These are phyloP conservation scores for Diaporthe caulivora DNA, from an alignment of 2,329 filamentous ascomycete genomes.

Conservation along the genomic window DNA sequence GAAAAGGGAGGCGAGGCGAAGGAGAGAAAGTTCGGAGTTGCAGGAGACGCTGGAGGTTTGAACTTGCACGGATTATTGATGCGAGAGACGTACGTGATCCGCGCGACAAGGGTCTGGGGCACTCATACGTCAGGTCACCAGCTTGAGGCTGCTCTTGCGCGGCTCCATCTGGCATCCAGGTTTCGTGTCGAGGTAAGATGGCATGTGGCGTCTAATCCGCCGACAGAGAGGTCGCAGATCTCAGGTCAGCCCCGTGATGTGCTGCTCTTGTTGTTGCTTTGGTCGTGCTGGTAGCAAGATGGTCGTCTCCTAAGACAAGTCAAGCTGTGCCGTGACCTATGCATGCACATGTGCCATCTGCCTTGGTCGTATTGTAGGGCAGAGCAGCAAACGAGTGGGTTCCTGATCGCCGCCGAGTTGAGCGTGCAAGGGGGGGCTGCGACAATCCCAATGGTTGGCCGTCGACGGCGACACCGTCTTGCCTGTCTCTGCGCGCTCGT, in stretches of 20 bases:
- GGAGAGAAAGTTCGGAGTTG: slow-evolving; percentile 19
- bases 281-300: slow-evolving; percentile 24
- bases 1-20: slow-evolving; percentile 7
- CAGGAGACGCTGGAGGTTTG: slow-evolving; percentile 30
- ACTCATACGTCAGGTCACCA: slow-evolving; percentile 39
- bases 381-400: slow-evolving; percentile 29
- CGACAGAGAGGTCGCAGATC: slow-evolving; percentile 15
- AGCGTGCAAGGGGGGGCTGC: slow-evolving; percentile 25
- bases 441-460: slow-evolving; percentile 16
- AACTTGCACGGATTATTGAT: slow-evolving; percentile 35
- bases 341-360: slow-evolving; percentile 28
- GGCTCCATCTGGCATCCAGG: slow-evolving; percentile 38
- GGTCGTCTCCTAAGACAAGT: slow-evolving; percentile 22
- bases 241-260: slow-evolving; percentile 16
- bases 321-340: slow-evolving; percentile 29
- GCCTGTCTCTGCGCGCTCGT: slow-evolving; percentile 8
- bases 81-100: slow-evolving; percentile 36
- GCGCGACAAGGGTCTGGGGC: slow-evolving; percentile 33
- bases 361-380: slow-evolving; percentile 22
- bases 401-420: slow-evolving; percentile 18
- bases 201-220: slow-evolving; percentile 29
- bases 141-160: slow-evolving; percentile 36
- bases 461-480: slow-evolving; percentile 25
- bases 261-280: slow-evolving; percentile 9
- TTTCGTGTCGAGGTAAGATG: slow-evolving; percentile 26